A percentile compares a stretch with the other conserved stretches of the same genome.
Evolutionary conservation across 208 protist genomes (phyloP).

Genomic region (Leishmania aethiopica): DNA sequence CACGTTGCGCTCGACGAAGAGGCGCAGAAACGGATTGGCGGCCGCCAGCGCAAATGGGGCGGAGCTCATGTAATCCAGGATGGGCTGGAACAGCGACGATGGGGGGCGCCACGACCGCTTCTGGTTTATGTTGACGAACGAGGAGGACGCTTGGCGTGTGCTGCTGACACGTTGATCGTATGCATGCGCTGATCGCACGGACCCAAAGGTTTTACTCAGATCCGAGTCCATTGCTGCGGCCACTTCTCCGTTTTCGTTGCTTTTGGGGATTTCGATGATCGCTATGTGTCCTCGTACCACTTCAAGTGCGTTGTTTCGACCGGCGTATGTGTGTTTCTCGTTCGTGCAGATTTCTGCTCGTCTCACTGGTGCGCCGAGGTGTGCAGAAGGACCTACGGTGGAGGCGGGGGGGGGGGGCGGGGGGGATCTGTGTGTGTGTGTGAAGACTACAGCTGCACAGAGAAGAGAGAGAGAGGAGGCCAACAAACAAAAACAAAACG

Average conservation of each 20-base stretch:
- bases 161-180: slow-evolving; percentile 28
- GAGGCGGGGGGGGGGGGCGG: neutral
- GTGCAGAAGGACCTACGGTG: neutral
- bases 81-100: slow-evolving; percentile 29
- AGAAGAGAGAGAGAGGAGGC: neutral
- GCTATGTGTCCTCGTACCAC: neutral
- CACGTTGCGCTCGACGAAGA: slow-evolving; percentile 48
- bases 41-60: slow-evolving; percentile 42
- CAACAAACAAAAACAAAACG: neutral
- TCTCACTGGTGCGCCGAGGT: neutral
- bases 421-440: neutral
- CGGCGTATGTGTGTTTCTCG: neutral
- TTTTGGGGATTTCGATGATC: neutral
- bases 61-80: slow-evolving; percentile 44
- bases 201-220: slow-evolving; percentile 22
- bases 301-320: neutral
- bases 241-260: neutral
- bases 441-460: neutral
- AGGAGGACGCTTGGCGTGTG: slow-evolving; percentile 22
- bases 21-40: slow-evolving; percentile 43
- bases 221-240: slow-evolving; percentile 7
- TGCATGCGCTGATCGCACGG: slow-evolving; percentile 17
- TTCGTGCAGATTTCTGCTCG: neutral
- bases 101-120: slow-evolving; percentile 50
- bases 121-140: slow-evolving; percentile 49